Conservation (phyloP, 1,139 yeast species). For the Candida tropicalis region DNA sequence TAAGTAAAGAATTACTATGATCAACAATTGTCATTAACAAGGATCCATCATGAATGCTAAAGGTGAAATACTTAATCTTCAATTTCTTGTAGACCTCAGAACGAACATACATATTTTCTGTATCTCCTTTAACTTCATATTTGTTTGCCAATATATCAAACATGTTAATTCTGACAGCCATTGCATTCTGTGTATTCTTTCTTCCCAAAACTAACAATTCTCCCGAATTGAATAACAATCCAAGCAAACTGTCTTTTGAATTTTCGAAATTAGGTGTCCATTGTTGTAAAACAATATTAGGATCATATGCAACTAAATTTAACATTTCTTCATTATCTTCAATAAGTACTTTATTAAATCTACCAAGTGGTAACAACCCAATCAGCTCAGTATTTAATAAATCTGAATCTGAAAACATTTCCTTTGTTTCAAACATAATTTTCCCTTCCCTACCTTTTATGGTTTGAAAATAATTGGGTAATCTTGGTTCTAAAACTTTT, state of each 20-base stretch:
- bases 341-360: constrained; percentile 29
- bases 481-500: constrained; percentile 41
- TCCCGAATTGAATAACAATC: constrained; percentile 41
- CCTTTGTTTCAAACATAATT: constrained; percentile 29
- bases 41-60: constrained; percentile 19
- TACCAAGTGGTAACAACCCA: constrained; percentile 33
- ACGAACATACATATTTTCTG: constrained; percentile 21
- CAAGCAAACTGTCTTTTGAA: constrained; percentile 34
- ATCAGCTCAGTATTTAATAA: constrained; percentile 33
- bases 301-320: constrained; percentile 35
- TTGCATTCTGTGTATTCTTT: constrained; percentile 18
- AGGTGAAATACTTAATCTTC: constrained; percentile 33
- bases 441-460: constrained; percentile 20
- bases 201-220: constrained; percentile 39
- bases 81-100: constrained; percentile 25
- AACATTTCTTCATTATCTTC: constrained; percentile 33
- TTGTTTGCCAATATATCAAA: constrained; percentile 30
- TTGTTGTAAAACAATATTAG: constrained; percentile 36
- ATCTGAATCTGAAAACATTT: constrained; percentile 30
- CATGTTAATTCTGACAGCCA: constrained; percentile 25
- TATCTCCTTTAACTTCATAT: constrained; percentile 17
- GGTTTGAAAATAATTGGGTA: constrained; percentile 38
- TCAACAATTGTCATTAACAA: constrained; percentile 15
- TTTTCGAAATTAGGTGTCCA: constrained; percentile 33
- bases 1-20: constrained; percentile 20